Evolutionary conservation across 345 rosid genomes (phyloP), one percentile per base, ranked within the genome.

Genomic region (Hibiscus mutabilis): DNA sequence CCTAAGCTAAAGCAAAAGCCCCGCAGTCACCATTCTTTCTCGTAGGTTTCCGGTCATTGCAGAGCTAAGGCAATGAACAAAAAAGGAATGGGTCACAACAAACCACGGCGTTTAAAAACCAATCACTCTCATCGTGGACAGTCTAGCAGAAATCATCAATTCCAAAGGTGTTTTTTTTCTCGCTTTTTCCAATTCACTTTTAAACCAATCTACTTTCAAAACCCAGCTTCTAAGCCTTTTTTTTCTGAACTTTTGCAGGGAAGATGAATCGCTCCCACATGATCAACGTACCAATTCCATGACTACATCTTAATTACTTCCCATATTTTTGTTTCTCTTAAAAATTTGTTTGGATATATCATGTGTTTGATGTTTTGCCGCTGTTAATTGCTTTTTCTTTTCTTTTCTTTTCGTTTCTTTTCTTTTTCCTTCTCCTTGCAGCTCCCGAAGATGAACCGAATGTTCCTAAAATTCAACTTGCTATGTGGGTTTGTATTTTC

Each of bases 401-500:
- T n/a, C n/a, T n/a, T n/a, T n/a, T n/a, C n/a, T n/a, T n/a, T n/a
- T n/a, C n/a, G n/a, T n/a, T n/a, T n/a, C n/a, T n/a, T n/a, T n/a
- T 35, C 14, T 9, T 63, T 76, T 12, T 21, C 59, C 8, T 70
- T 75, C 7, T 8, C 35, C 11, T 3, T 52, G 68, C 80, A 92
- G 94, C 72, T 55, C 78, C n/a, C 67, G 97, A 86, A 79, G 90
- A 84, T 66, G 86, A 80, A 66, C 71, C 79, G 53, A 7, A 71
- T 25, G 82, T 33, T 73, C 89, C 95, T 15, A 88, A 73, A 71
- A 72, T 91, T 85, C 92, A 92, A 66, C 96, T 96, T 80, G 97
- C 97, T 12, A 91, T 89, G 96, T 92, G 96, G 98, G 99, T 95
- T 84, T 61, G 97, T 70, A 70, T 70, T 16, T 46, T 65, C 64